Base-by-base conservation (phyloP, 2,329 filamentous ascomycete genomes). In the Orbilia quercus region DNA sequence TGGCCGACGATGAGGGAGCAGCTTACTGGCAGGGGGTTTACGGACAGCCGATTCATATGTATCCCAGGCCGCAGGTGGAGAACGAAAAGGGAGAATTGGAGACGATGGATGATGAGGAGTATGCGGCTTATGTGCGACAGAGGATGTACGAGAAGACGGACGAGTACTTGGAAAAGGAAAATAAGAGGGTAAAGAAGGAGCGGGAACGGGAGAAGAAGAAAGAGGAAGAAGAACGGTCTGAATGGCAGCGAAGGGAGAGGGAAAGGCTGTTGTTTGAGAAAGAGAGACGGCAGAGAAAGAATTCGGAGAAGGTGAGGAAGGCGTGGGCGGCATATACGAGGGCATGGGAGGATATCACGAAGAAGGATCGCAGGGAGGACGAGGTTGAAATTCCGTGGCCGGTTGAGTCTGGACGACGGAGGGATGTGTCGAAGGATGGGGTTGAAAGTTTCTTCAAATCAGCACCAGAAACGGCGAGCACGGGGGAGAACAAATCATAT, bases 131-230 rank as follows among this genome's bases (percentile, higher is more conserved):
- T 80, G 94, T 99, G 40, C 88, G 94, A 16, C 85, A 86, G 58
- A 89, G 88, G 81, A 98, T 99, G 95, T 99, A 92, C 90, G 93
- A 97, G 84, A 92, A 91, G 82, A 96, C 91, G 59, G 88, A 96
- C 79, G 89, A 94, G 76, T 91, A 94, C 20, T 82, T 96, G 58
- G 80, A 94, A 0, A 90, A 95, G 77, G 92, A 95, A 80, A 85
- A 89, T 65, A 88, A 88, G 63, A 82, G 85, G 47, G 83, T 87
- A 62, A 85, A 88, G 76, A 84, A 83, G 77, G 84, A 84, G 79
- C 81, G 81, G 71, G 77, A 77, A 78, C 80, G 80, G 71, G 84
- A 84, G 74, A 84, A 83, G 74, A 81, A 82, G 71, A 76, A 78
- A 44, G 78, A 82, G 57, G 81, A 83, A 16, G 82, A 83, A 63